Evolutionary conservation across 257 asterid genomes (phyloP).

Genomic region (Fraxinus anomala): DNA sequence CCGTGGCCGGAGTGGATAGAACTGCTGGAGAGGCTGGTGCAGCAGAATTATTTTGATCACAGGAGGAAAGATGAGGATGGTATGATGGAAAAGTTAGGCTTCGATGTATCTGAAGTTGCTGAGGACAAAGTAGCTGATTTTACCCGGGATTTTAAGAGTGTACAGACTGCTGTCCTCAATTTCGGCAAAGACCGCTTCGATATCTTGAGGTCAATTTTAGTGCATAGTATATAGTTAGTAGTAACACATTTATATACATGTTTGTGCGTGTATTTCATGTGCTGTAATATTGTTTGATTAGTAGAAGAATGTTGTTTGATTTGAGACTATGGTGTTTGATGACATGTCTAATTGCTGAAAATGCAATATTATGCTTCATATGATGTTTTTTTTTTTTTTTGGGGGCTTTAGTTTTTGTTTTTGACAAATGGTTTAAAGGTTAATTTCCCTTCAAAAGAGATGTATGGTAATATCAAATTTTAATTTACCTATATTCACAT

Average conservation of each 20-base stretch:
- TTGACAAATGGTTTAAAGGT: neutral
- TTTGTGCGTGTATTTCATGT: constrained; percentile 16
- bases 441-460: neutral
- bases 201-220: constrained; percentile 60
- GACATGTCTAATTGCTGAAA: constrained; percentile 22
- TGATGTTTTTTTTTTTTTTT: neutral
- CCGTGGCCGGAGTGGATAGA: constrained; percentile 98
- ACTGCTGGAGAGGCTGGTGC: constrained; percentile 86
- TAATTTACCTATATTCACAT: neutral
- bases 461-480: too few species aligned
- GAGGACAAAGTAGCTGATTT: constrained; percentile 58
- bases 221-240: neutral
- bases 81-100: constrained; percentile 73
- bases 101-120: constrained; percentile 45
- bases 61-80: constrained; percentile 89
- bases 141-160: constrained; percentile 74
- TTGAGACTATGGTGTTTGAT: constrained; percentile 29
- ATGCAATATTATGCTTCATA: neutral
- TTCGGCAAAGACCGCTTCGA: constrained; percentile 89
- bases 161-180: constrained; percentile 72
- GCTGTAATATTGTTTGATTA: constrained; percentile 7
- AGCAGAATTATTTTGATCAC: constrained; percentile 92
- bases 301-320: constrained; percentile 12
- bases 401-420: neutral
- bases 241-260: constrained; percentile 4